phyloP scores from a whole-genome alignment of 257 asterid species.

The Solanum bulbocastanum region DNA sequence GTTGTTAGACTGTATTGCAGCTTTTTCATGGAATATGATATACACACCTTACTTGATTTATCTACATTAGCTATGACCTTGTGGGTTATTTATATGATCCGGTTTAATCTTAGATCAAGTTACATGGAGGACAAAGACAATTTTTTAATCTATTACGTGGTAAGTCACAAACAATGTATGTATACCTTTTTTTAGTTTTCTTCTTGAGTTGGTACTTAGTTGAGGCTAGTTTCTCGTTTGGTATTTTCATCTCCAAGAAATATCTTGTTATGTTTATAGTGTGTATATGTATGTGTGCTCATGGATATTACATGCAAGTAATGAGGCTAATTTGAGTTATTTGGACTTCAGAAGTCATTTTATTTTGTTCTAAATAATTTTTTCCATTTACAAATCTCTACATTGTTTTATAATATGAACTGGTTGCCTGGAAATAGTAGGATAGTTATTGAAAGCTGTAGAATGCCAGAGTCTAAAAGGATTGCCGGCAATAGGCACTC shows the following conservation, averaged over 20 bases:
- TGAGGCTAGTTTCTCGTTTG: neutral
- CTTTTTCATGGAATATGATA: conserved; percentile 70
- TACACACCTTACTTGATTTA: conserved; percentile 70
- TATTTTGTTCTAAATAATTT: neutral
- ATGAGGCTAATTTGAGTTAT: neutral
- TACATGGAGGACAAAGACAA: conserved; percentile 75
- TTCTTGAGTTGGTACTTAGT: neutral
- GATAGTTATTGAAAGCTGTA: neutral
- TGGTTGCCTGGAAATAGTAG: too few species aligned
- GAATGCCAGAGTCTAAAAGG: neutral
- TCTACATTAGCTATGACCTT: conserved; percentile 53
- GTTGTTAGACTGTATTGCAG: conserved; percentile 73
- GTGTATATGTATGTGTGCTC: neutral
- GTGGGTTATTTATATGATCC: conserved; percentile 77
- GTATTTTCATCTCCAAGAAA: neutral
- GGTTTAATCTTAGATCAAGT: conserved; percentile 49
- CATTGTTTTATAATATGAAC: neutral
- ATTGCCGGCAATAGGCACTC: neutral
- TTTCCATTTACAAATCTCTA: neutral
- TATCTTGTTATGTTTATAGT: neutral
- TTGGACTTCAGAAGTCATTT: neutral
- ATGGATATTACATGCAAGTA: neutral
- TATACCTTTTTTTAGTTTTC: neutral
- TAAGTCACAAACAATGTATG: conserved; percentile 17
- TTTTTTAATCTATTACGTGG: conserved; percentile 52